A percentile compares a stretch with the other conserved stretches of the same genome.
These are phyloP conservation scores for Fusarium sp. DNA, from an alignment of 2,329 filamentous ascomycete species.

Conservation along the genomic window DNA sequence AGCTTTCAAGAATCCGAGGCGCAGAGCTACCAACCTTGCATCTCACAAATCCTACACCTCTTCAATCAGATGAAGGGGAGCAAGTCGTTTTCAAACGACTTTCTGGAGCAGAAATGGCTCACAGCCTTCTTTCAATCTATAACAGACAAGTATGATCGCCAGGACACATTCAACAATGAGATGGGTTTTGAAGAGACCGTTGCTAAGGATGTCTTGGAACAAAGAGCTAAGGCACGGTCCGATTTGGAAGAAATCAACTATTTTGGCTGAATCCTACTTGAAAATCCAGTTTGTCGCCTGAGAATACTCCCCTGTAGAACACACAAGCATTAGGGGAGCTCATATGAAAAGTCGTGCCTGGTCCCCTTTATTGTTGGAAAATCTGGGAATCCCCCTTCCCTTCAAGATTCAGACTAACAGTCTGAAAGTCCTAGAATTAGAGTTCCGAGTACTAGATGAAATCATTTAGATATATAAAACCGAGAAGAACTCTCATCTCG, in stretches of 20 bases:
- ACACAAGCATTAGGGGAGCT: too few relatives aligned
- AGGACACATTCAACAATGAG: conserved; percentile 46
- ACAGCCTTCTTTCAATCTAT: conserved; percentile 51
- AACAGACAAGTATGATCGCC: conserved; percentile 50
- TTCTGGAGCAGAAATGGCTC: conserved; percentile 46
- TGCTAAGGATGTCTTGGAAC: conserved; percentile 44
- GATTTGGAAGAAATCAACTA: conserved; percentile 45
- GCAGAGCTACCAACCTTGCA: conserved; percentile 57
- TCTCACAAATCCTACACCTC: conserved; percentile 52
- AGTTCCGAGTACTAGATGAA: too few relatives aligned
- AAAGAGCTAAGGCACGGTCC: conserved; percentile 19
- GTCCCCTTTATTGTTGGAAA: conserved; percentile 14
- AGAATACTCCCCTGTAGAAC: too few relatives aligned
- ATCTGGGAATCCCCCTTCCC: not conserved
- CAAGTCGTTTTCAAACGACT: conserved; percentile 30
- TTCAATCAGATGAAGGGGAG: conserved; percentile 47
- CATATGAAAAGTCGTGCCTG: too few relatives aligned
- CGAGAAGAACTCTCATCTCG: too few relatives aligned
- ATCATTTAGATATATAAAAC: too few relatives aligned
- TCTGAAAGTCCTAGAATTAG: too few relatives aligned
- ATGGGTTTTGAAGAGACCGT: conserved; percentile 49
- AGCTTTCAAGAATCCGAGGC: conserved; percentile 55
- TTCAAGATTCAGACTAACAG: too few relatives aligned
- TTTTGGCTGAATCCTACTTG: too few relatives aligned
- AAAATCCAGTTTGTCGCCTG: too few relatives aligned